Base-by-base conservation (phyloP, 345 rosid species). In the Populus ilicifolia region DNA sequence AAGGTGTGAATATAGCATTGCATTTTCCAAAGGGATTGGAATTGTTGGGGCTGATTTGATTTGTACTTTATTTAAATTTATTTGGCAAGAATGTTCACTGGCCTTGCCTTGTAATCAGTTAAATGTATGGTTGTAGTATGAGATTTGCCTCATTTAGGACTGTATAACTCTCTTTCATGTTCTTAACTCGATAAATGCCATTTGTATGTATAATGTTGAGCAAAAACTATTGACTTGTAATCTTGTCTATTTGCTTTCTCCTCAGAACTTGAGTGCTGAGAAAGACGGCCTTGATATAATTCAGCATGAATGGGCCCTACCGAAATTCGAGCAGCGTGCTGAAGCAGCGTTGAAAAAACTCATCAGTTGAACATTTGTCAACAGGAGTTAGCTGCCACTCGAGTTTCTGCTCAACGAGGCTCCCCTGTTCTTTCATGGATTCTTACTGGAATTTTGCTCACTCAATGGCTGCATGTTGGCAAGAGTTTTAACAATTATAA, bases 251-350 rank as follows among this genome's bases (percentile, higher is more conserved):
- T 50, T 76, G 39, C 48, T 9, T 44, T 72, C 12, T 73, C 73
- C 39, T 20, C 89, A 96, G 98, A 93, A 89, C 86, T 82, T 96
- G 90, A 71, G 98, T 39, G 77, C 81, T 17, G 81, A 79, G 81
- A 79, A 79, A 68, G 77, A 79, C 61, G 38, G 82, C 17, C 84
- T 81, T 8, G 84, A 81, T 75, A 81, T 81, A 59, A 70, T 81
- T 61, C 84, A 81, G 73, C 84, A 81, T 65, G 84, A 81, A 54
- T 81, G 84, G 84, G 96, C 91, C 35, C 84, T 93, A n/a, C 98
- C 99, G 5, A 90, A 90, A 76, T 92, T 96, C 10, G 99, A 96
- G 90, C 91, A 87, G 70, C 93, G 93, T 3, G 99, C 98, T 8
- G 95, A 96, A 87, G 88, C 89, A 14, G 92, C 89, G 14, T 84